Evolutionary conservation across 2,329 filamentous ascomycete species (phyloP), one percentile per base, ranked within the genome.

Genomic region (Sodiomyces alkalinus): DNA sequence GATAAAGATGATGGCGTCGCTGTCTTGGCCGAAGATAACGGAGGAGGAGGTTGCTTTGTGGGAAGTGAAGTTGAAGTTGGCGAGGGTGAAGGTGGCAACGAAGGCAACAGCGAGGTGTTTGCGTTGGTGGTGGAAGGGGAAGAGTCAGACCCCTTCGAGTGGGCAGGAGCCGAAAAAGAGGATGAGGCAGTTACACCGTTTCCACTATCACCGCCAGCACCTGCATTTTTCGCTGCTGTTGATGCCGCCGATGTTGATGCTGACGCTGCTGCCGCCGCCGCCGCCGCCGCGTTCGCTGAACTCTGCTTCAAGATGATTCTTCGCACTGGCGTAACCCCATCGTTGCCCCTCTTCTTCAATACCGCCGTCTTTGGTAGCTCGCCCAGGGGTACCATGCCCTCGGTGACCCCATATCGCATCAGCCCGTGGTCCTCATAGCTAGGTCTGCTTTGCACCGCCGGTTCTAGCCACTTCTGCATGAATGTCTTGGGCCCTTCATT

Each of bases 311-410:
- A 40, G 19, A 64, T 57, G 29, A 65, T 62, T 41, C 53, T 63
- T 34, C 55, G 53, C 19, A 55, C 48, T 10, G 27, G 45, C 33
- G 12, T 37, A n/a, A n/a, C n/a, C n/a, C n/a, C n/a, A n/a, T n/a
- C n/a, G 38, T 29, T 33, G 38, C 30, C 43, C 40, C 47, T 55
- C 46, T 57, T 61, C 20, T 51, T 40, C 17, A 21, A n/a, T 7
- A 23, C 16, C 31, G 46, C 47, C 43, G 64, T 54, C 52, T 68
- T 71, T 9, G 85, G 85, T 40, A 74, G 62, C 30, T 74, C 66
- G 22, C 85, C 85, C 31, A 93, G 57, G 16, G 85, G 76, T 29
- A 74, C 75, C 85, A 92, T 92, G 43, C 76, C 76, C 51, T 81
- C 76, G 33, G 92, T 60, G 12, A 92, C 80, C 38, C 80, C 80